Conservation (phyloP, 1,284 basidiomycete species). For the Naganishia sp. region DNA sequence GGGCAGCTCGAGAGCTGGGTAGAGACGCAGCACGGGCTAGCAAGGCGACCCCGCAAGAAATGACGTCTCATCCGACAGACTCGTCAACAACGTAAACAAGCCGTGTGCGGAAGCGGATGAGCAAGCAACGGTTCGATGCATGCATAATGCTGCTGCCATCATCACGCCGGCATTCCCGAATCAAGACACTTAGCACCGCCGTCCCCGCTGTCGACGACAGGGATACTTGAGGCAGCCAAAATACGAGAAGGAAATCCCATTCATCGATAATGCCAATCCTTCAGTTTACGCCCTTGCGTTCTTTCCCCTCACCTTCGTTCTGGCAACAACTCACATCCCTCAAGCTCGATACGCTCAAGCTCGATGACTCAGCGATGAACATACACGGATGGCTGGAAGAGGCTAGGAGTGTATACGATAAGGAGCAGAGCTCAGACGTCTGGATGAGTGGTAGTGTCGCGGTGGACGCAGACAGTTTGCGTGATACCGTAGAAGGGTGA, state of each 20-base stretch:
- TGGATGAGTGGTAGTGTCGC: slow-evolving; percentile 46
- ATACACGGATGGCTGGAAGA: slow-evolving; percentile 69
- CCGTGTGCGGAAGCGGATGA: slow-evolving; percentile 21
- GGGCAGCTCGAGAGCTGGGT: no score
- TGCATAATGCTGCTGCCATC: not conserved
- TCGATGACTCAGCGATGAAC: slow-evolving; percentile 71
- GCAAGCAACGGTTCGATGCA: not conserved
- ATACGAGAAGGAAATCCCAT: no score
- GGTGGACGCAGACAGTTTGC: slow-evolving; percentile 45
- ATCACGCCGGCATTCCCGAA: not conserved
- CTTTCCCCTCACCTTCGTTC: slow-evolving; percentile 83
- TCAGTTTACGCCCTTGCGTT: slow-evolving; percentile 84
- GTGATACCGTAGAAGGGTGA: slow-evolving; percentile 19
- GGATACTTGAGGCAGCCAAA: no score
- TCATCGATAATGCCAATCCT: slow-evolving; percentile 54
- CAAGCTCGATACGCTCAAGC: slow-evolving; percentile 87
- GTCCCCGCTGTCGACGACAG: no score
- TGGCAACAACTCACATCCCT: slow-evolving; percentile 87
- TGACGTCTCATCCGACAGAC: not conserved
- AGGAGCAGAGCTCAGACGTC: slow-evolving; percentile 61
- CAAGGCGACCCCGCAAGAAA: not conserved
- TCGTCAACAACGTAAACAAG: slow-evolving; percentile 2
- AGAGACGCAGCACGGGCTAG: no score
- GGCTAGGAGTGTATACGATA: slow-evolving; percentile 63
- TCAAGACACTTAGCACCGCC: no score